phyloP scores from a whole-genome alignment of 108 stramenopile species.

The Cylindrotheca fusiformis region DNA sequence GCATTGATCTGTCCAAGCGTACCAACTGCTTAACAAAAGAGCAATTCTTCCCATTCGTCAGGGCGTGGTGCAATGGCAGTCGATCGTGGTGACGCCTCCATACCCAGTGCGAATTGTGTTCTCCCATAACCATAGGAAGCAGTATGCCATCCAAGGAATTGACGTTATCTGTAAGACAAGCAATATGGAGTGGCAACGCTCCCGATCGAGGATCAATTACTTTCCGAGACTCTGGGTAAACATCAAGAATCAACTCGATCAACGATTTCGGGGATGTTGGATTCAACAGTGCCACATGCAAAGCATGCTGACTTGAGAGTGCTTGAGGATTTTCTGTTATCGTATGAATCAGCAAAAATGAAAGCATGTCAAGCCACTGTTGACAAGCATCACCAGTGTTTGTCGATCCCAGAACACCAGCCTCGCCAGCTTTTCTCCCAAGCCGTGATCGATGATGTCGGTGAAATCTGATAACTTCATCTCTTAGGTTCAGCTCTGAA shows the following conservation, averaged over 20 bases:
- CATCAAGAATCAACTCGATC: slow-evolving; percentile 21
- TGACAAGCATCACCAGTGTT: background rate
- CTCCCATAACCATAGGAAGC: slow-evolving; percentile 15
- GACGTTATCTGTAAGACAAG: slow-evolving; percentile 17
- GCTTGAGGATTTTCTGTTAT: background rate
- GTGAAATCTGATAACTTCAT: background rate
- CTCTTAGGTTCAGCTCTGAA: background rate
- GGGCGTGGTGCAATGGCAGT: slow-evolving; percentile 30
- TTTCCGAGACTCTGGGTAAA: slow-evolving; percentile 22
- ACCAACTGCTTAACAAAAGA: slow-evolving; percentile 18
- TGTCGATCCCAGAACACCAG: background rate
- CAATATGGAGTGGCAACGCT: slow-evolving; percentile 32
- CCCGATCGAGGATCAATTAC: slow-evolving; percentile 16
- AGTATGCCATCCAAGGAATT: slow-evolving; percentile 21
- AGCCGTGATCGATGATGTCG: background rate
- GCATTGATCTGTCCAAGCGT: background rate
- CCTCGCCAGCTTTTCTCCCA: background rate
- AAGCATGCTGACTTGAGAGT: background rate
- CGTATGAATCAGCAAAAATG: background rate
- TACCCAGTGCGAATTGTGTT: slow-evolving; percentile 22
- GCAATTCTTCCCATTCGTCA: slow-evolving; percentile 19
- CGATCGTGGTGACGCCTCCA: slow-evolving; percentile 21
- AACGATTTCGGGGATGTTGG: slow-evolving; percentile 23
- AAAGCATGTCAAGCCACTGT: background rate
- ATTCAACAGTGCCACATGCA: slow-evolving; percentile 25